Evolutionary conservation across 345 rosid species (phyloP), one percentile per base, ranked within the genome.

Genomic region (Gynandropsis gynandra): DNA sequence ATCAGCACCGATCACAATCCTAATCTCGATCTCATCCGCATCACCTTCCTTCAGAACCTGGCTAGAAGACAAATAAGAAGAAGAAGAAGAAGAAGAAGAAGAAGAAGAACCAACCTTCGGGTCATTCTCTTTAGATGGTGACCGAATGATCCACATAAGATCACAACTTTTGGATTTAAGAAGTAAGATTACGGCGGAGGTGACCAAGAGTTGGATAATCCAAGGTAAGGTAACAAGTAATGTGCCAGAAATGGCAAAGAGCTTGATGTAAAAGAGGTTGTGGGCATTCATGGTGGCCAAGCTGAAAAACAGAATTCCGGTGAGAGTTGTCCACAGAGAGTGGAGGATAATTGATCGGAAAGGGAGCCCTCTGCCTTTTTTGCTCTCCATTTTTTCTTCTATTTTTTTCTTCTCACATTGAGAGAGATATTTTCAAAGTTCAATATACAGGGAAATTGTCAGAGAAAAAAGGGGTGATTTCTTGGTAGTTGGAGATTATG

Each of bases 31-130:
- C 16, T 39, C 42, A 4, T 39, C 42, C 14, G 16, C 16, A 13
- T 6, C 42, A 39, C 5, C 8, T 47, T 59, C 59, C 56, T 47
- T 59, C 35, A 66, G 0, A 59, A 36, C 56, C 18, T 66, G 56
- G 39, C 59, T 38, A 52, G 4, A 24, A 5, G 65, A 40, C 0
- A 54, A 42, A 7, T 1, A 8, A 8, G 41, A 11, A 37, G 12
- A 37, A 37, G 41, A 4, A 37, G 41, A 33, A 47, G 59, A 56
- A 46, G 70, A 60, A 53, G 70, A 65, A 13, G 56, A 47, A 9
- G 52, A 41, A 39, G 61, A 18, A 47, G 65, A 12, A n/a, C 43
- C 56, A 0, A 59, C 40, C 8, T 16, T 59, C 1, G 46, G 21
- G n/a, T 39, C 4, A 6, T 6, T 39, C 15, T 39, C 14, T 39